These are phyloP conservation scores for Lophium mytilinum DNA, from an alignment of 495 filamentous ascomycete species.

Conservation along the genomic window DNA sequence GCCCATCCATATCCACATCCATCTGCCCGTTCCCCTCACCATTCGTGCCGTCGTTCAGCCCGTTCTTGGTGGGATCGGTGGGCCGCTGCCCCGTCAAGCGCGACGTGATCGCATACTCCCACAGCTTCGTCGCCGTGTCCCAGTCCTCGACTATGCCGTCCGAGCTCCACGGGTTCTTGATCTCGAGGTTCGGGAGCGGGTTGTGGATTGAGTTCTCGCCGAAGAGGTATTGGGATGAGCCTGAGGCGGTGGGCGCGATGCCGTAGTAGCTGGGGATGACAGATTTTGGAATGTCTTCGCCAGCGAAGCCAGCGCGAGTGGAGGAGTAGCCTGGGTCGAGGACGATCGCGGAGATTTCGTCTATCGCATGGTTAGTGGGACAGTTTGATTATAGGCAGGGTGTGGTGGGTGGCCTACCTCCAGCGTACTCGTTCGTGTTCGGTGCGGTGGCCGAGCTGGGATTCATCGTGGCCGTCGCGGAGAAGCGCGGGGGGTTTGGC, in stretches of 20 bases:
- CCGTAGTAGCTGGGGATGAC: constrained; percentile 84
- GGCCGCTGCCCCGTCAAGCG: constrained; percentile 60
- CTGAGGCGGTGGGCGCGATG: constrained; percentile 44
- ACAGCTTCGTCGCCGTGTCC: constrained; percentile 82
- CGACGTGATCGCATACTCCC: constrained; percentile 81
- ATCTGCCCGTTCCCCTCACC: constrained; percentile 29
- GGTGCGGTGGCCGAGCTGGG: constrained; percentile 22
- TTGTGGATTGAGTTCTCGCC: constrained; percentile 82
- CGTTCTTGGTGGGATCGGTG: constrained; percentile 59
- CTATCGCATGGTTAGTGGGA: constrained; percentile 27
- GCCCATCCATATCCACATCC: constrained; percentile 57
- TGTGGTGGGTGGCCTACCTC: constrained; percentile 12
- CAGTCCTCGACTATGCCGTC: constrained; percentile 94
- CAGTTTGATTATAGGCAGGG: background rate
- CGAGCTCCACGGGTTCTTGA: constrained; percentile 80
- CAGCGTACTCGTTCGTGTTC: constrained; percentile 24
- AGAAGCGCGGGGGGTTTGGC: background rate
- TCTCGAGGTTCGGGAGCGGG: constrained; percentile 64
- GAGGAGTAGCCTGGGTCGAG: constrained; percentile 89
- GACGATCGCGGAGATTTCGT: constrained; percentile 94
- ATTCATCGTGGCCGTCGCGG: constrained; percentile 14
- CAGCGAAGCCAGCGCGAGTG: constrained; percentile 90
- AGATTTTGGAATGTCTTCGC: constrained; percentile 94
- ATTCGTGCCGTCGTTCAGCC: constrained; percentile 53
- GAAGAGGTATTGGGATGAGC: constrained; percentile 54